phyloP scores from a whole-genome alignment of 345 rosid species.

The Melaleuca quinquenervia region DNA sequence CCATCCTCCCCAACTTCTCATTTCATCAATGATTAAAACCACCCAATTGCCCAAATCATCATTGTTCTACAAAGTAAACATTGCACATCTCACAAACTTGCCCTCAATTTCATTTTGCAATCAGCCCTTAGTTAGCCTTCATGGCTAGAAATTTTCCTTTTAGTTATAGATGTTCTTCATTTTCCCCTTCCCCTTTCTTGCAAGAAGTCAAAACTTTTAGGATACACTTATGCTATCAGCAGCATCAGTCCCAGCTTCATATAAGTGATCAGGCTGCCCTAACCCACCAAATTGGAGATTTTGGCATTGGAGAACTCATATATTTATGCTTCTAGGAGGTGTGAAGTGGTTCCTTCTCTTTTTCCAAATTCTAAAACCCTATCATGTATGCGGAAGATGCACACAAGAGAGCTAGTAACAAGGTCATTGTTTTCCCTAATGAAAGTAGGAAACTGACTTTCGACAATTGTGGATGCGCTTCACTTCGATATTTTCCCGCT shows the following conservation, averaged over 20 bases:
- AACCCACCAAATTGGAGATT: background rate
- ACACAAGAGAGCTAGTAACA: background rate
- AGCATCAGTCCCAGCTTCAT: background rate
- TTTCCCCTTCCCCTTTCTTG: background rate
- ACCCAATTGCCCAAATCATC: background rate
- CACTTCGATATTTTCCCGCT: slow-evolving; percentile 68
- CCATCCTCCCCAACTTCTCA: background rate
- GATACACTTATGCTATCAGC: background rate
- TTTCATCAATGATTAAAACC: background rate
- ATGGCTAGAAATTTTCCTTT: background rate
- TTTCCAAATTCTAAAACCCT: background rate
- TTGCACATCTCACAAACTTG: background rate
- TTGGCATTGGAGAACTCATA: background rate
- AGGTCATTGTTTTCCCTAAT: background rate
- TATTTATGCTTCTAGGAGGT: background rate
- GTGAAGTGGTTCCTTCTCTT: background rate
- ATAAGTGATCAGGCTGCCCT: background rate
- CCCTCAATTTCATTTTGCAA: background rate
- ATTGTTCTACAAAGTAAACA: background rate
- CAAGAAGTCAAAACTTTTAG: background rate
- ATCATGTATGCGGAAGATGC: background rate
- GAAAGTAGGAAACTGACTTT: slow-evolving; percentile 28
- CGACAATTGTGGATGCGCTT: slow-evolving; percentile 75
- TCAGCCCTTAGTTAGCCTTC: background rate
- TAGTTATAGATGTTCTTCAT: background rate